Conservation (phyloP, 2,329 filamentous ascomycete genomes). For the Cryphonectria nitschkei region DNA sequence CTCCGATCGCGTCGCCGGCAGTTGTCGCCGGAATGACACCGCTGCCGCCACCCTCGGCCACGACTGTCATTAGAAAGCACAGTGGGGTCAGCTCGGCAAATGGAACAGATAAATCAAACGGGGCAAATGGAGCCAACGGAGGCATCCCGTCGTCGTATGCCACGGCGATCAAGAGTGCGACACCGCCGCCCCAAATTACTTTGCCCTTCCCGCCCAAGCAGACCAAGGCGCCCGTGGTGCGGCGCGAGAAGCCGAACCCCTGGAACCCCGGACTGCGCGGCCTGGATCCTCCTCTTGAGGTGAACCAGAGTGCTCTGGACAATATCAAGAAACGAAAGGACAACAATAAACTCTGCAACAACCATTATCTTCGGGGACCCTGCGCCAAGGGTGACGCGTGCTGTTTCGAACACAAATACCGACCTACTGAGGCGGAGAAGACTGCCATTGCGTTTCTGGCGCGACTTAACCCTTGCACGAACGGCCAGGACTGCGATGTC, state of each 20-base stretch:
- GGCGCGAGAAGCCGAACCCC: constrained; percentile 36
- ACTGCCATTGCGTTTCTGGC: constrained; percentile 60
- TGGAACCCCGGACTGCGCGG: constrained; percentile 62
- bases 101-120: neutral
- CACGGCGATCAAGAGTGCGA: constrained; percentile 45
- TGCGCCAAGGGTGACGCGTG: constrained; percentile 60
- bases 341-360: constrained; percentile 63
- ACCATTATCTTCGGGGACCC: constrained; percentile 61
- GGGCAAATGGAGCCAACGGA: constrained; percentile 15
- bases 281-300: constrained; percentile 54
- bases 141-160: constrained; percentile 43
- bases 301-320: constrained; percentile 53
- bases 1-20: constrained; percentile 18
- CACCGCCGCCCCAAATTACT: constrained; percentile 48
- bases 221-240: constrained; percentile 30
- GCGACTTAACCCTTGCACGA: constrained; percentile 60
- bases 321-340: constrained; percentile 60
- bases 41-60: constrained; percentile 33
- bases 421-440: constrained; percentile 56
- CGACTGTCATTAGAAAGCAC: constrained; percentile 30
- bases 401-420: constrained; percentile 60
- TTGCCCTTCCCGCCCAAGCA: constrained; percentile 43
- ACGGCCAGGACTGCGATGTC: constrained; percentile 60
- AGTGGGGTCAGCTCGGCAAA: neutral
- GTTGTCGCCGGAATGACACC: constrained; percentile 27